Percentiles rank a stretch among this genome's conserved stretches.
Conservation (phyloP, 257 asterid species). For the Solanum sejunctum region DNA sequence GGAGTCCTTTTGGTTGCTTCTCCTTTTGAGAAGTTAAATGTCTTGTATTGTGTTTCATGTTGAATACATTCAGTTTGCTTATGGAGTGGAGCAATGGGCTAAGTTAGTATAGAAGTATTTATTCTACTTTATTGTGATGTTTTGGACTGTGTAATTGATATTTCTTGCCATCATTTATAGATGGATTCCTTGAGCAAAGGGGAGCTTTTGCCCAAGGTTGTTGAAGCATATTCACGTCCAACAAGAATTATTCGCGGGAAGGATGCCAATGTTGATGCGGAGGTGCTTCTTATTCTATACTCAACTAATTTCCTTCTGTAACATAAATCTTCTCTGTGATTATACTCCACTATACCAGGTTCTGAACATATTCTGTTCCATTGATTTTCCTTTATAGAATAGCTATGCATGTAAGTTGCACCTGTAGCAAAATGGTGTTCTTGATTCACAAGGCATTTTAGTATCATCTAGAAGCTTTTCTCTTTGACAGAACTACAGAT, state of each 20-base stretch:
- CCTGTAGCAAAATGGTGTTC: background rate
- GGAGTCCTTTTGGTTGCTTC: background rate
- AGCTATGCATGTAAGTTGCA: background rate
- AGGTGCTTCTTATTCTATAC: conserved; percentile 30
- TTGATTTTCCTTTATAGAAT: background rate
- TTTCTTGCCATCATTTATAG: conserved; percentile 19
- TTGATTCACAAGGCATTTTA: background rate
- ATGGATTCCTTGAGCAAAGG: conserved; percentile 66
- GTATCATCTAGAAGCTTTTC: background rate
- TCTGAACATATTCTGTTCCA: background rate
- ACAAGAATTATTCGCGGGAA: conserved; percentile 91
- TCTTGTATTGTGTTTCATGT: background rate
- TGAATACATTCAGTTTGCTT: background rate
- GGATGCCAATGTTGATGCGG: conserved; percentile 42
- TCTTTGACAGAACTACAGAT: background rate
- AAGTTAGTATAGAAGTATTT: background rate
- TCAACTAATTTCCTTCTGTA: background rate
- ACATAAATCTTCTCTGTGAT: background rate
- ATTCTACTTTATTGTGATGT: background rate
- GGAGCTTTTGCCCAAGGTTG: conserved; percentile 53
- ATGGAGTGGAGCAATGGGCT: background rate
- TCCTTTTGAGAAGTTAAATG: background rate
- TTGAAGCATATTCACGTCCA: conserved; percentile 98
- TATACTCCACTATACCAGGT: background rate
- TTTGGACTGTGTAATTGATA: background rate